Base-by-base conservation (phyloP, 2,329 filamentous ascomycete genomes). In the Aspergillus sp. region DNA sequence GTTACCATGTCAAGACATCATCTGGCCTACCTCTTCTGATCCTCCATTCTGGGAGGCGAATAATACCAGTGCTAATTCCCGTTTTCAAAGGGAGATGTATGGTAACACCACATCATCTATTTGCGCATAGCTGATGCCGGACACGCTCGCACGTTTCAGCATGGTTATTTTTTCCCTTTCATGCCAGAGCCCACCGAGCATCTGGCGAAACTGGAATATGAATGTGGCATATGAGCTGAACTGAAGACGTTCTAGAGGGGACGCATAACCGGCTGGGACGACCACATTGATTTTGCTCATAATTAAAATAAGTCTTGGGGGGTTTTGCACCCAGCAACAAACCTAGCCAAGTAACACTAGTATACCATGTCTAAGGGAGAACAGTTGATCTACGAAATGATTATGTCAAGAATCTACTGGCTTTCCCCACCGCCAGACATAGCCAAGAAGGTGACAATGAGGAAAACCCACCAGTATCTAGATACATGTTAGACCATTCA, bases 401-500 rank as follows among this genome's bases (percentile, higher is more conserved):
- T 23, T 21, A 6, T 44, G 15, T 39, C 17, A 7, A 38, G 38
- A 21, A 19, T 23, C 53, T 62, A 65, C 61, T 68, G 64, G 32
- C 66, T 67, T 52, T 75, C 77, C 17, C 75, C 77, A 39, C 77
- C 74, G 39, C 77, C 76, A 17, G 75, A 75, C 71, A 81, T 72
- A 25, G 71, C 72, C 58, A 81, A 59, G 59, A 81, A 72, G 11
- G 72, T 70, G 36, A 79, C 62, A 38, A 79, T 73, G 63, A 78
- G 70, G 56, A 80, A 71, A 42, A 79, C 73, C 78, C 79, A 81
- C 79, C 79, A 81, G 64, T 81, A 81, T 62, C 79, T 79, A 62
- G 19, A 51, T 30, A 53, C 3, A 53, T 39, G 53, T 65, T 44
- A 64, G 63, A 56, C 5, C n/a, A 55, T 39, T 19, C 5, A 10